Percentiles rank a stretch among this genome's conserved stretches.
Evolutionary conservation across 306 rosid genomes (phyloP).

Genomic region (Spatholobus suberectus): DNA sequence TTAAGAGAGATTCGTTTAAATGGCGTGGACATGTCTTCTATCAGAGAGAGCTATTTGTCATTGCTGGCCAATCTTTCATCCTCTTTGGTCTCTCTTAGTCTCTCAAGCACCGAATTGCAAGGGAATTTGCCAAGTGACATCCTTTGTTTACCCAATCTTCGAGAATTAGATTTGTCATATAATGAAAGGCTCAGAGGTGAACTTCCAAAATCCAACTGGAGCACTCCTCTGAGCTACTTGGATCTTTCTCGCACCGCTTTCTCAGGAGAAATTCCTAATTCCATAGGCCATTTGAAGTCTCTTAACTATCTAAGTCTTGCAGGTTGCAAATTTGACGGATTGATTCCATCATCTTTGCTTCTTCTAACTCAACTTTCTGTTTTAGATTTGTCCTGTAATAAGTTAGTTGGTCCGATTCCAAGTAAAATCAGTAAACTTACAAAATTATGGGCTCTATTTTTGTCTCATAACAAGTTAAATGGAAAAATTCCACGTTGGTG

Average conservation of each 20-base stretch:
- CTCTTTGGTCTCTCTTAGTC: slow-evolving; percentile 27
- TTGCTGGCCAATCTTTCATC: slow-evolving; percentile 36
- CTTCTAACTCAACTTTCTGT: not conserved
- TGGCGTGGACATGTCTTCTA: not conserved
- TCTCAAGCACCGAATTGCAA: accelerated
- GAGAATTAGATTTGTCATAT: not conserved
- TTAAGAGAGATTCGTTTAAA: slow-evolving; percentile 3
- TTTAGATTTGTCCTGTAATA: not conserved
- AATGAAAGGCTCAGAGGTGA: not conserved
- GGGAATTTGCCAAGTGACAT: slow-evolving; percentile 17
- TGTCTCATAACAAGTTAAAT: not conserved
- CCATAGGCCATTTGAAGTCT: slow-evolving; percentile 7
- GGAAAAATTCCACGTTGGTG: slow-evolving; percentile 35
- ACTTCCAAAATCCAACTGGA: slow-evolving; percentile 44
- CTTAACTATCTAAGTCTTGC: not conserved
- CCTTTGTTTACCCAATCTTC: slow-evolving; percentile 22
- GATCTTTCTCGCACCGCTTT: not conserved
- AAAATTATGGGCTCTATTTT: accelerated
- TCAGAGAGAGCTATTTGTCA: not conserved
- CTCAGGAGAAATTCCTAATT: slow-evolving; percentile 31
- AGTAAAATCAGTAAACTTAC: not conserved
- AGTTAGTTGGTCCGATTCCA: slow-evolving; percentile 14
- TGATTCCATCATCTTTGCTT: slow-evolving; percentile 23
- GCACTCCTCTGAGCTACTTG: not conserved
- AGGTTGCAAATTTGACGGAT: not conserved